Evolutionary conservation across 176 grass and related monocot species (phyloP).

Genomic region (Oryza brachyantha): DNA sequence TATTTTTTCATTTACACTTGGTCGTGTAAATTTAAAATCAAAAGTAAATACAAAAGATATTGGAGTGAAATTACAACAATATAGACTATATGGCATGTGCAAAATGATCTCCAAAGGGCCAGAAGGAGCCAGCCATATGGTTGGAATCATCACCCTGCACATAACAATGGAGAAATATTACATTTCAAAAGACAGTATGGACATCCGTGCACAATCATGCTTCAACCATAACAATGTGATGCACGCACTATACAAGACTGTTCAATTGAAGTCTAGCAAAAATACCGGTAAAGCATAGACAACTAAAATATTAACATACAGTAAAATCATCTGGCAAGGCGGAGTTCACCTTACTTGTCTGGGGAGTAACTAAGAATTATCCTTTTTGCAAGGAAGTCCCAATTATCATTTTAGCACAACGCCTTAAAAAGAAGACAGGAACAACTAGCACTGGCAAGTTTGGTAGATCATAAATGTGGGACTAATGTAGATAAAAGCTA

Average conservation of each 20-base stretch:
- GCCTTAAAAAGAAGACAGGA: neutral
- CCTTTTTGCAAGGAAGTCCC: neutral
- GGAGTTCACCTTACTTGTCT: neutral
- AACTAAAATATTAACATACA: neutral
- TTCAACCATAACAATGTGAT: neutral
- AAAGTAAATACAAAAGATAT: conserved; percentile 19
- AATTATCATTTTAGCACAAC: neutral
- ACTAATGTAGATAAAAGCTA: neutral
- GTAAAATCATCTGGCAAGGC: neutral
- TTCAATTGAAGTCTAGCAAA: neutral
- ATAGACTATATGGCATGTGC: neutral
- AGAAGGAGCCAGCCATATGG: conserved; percentile 26
- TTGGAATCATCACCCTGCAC: conserved; percentile 40
- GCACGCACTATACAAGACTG: neutral
- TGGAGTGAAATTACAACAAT: conserved; percentile 17
- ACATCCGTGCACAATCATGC: neutral
- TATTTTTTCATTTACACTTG: conserved; percentile 16
- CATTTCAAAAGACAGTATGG: neutral
- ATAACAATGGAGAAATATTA: neutral
- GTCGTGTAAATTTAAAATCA: conserved; percentile 11
- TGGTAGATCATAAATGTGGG: neutral
- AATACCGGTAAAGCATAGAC: neutral
- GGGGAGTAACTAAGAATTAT: neutral
- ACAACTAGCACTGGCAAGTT: neutral
- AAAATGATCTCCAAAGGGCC: conserved; percentile 29